Evolutionary conservation across 495 filamentous ascomycete genomes (phyloP).

Genomic region (Talaromyces borbonicus): DNA sequence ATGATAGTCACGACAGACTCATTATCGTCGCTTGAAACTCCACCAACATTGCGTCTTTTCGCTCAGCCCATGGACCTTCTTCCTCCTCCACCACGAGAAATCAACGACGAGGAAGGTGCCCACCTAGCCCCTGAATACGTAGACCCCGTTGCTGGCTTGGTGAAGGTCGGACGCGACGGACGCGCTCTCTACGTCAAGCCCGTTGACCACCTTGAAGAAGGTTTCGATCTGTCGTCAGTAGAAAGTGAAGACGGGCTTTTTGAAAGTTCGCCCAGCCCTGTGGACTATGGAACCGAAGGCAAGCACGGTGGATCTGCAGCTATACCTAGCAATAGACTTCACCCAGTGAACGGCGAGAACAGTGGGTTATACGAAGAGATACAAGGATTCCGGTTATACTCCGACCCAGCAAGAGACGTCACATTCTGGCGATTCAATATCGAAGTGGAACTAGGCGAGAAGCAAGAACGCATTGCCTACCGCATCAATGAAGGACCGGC

Average conservation of each 20-base stretch:
- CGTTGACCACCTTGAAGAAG: conserved; percentile 69
- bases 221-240: conserved; percentile 58
- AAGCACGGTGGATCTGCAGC: conserved; percentile 14
- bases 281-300: conserved; percentile 30
- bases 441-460: conserved; percentile 71
- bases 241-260: conserved; percentile 79
- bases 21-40: conserved; percentile 67
- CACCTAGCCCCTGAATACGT: conserved; percentile 70
- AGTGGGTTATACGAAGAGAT: conserved; percentile 69
- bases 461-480: conserved; percentile 81
- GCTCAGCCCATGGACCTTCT: conserved; percentile 75
- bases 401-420: conserved; percentile 71
- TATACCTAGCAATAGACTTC: conserved; percentile 32
- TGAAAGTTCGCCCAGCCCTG: conserved; percentile 41
- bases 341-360: conserved; percentile 57
- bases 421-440: conserved; percentile 97
- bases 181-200: conserved; percentile 74
- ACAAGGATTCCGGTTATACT: conserved; percentile 69
- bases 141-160: conserved; percentile 78
- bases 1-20: conserved; percentile 88
- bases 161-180: conserved; percentile 71
- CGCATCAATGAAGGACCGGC: conserved; percentile 88
- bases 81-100: conserved; percentile 64
- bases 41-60: conserved; percentile 72
- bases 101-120: conserved; percentile 49